Evolutionary conservation across 306 rosid genomes (phyloP).

Genomic region (Medicago ruthenica): DNA sequence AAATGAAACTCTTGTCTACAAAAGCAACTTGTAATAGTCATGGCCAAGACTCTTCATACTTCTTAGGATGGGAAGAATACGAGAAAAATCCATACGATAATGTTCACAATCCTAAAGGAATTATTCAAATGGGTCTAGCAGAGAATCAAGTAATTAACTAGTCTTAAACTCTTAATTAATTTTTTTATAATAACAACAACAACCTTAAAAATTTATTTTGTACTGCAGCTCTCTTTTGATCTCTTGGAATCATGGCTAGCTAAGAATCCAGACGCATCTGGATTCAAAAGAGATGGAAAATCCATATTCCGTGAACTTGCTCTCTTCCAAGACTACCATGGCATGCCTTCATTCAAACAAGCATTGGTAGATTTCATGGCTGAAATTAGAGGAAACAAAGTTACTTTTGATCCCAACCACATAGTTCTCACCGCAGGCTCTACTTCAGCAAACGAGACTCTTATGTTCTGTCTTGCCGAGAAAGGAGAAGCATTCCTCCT

Average conservation of each 20-base stretch:
- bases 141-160: slow-evolving; percentile 73
- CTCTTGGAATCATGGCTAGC: slow-evolving; percentile 80
- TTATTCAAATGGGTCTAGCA: slow-evolving; percentile 95
- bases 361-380: slow-evolving; percentile 84
- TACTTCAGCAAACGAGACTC: slow-evolving; percentile 84
- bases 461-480: slow-evolving; percentile 79
- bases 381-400: slow-evolving; percentile 72
- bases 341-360: slow-evolving; percentile 80
- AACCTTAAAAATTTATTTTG: neutral
- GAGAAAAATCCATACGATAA: slow-evolving; percentile 84
- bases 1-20: slow-evolving; percentile 72
- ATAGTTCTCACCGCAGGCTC: slow-evolving; percentile 83
- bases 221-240: slow-evolving; percentile 77
- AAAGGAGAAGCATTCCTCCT: slow-evolving; percentile 79
- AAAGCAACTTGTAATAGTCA: slow-evolving; percentile 83
- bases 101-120: slow-evolving; percentile 69
- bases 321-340: slow-evolving; percentile 95
- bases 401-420: slow-evolving; percentile 68
- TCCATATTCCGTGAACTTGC: slow-evolving; percentile 90
- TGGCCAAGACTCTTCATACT: slow-evolving; percentile 96
- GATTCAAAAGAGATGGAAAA: slow-evolving; percentile 71
- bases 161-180: neutral
- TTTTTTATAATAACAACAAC: neutral
- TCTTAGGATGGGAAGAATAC: slow-evolving; percentile 90
- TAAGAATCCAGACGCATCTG: slow-evolving; percentile 77